phyloP scores from a whole-genome alignment of 768 basidiomycete genomes.

The Tremella yokohamensis region DNA sequence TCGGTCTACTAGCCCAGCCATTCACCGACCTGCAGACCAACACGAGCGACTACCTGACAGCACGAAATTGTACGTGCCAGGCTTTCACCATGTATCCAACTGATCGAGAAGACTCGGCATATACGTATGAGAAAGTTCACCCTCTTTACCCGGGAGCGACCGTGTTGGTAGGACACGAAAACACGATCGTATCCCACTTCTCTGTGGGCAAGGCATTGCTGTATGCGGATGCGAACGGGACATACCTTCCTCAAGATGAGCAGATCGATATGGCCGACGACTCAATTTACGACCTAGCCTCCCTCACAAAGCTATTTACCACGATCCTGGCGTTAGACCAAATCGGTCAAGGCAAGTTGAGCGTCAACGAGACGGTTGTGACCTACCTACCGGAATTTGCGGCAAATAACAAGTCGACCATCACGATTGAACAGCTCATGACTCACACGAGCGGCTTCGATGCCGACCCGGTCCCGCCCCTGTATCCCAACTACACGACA shows the following conservation, averaged over 20 bases:
- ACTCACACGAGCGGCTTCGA: slow-evolving; percentile 16
- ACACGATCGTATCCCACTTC: slow-evolving; percentile 15
- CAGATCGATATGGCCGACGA: slow-evolving; percentile 5
- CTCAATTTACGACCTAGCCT: slow-evolving; percentile 12
- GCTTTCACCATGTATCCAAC: not conserved
- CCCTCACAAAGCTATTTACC: slow-evolving; percentile 13
- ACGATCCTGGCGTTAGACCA: slow-evolving; percentile 10
- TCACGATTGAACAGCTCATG: slow-evolving; percentile 14
- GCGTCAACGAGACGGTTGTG: slow-evolving; percentile 3
- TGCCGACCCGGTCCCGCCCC: slow-evolving; percentile 11
- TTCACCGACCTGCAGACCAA: slow-evolving; percentile 10
- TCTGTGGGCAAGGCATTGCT: slow-evolving; percentile 6
- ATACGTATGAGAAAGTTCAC: slow-evolving; percentile 9
- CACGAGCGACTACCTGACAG: slow-evolving; percentile 2
- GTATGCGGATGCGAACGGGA: slow-evolving; percentile 16
- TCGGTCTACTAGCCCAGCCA: slow-evolving; percentile 8
- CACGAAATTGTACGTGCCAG: slow-evolving; percentile 12
- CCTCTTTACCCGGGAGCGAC: slow-evolving; percentile 16
- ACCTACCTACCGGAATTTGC: slow-evolving; percentile 13
- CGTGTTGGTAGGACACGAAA: slow-evolving; percentile 11
- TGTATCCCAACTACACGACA: slow-evolving; percentile 16
- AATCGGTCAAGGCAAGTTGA: slow-evolving; percentile 4
- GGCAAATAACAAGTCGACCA: slow-evolving; percentile 8
- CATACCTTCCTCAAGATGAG: slow-evolving; percentile 4
- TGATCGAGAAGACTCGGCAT: slow-evolving; percentile 2